A percentile compares a stretch with the other conserved stretches of the same genome.
phyloP scores from a whole-genome alignment of 805 yeast genomes.

The Ogataea nakhonphanomensis region DNA sequence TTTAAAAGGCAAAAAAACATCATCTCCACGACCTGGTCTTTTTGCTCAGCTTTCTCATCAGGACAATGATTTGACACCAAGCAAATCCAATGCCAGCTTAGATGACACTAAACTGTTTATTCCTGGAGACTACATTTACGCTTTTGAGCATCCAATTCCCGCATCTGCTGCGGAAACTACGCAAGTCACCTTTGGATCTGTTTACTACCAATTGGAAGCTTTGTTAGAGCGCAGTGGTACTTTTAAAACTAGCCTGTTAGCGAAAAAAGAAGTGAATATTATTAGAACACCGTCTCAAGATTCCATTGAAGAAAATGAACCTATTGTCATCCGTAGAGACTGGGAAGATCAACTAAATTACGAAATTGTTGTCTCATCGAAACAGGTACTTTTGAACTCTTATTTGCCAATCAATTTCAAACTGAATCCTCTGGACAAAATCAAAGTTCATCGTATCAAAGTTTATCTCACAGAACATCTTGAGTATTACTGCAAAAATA shows the following conservation, averaged over 20 bases:
- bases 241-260: constrained; percentile 72
- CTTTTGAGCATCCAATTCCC: constrained; percentile 85
- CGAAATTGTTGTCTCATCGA: constrained; percentile 88
- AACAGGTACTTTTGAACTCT: constrained; percentile 80
- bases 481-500: constrained; percentile 84
- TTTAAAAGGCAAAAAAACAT: constrained; percentile 24
- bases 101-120: constrained; percentile 44
- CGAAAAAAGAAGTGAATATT: constrained; percentile 58
- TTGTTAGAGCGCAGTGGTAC: constrained; percentile 75
- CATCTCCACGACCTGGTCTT: constrained; percentile 22
- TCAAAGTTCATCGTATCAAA: constrained; percentile 80
- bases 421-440: constrained; percentile 82
- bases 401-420: constrained; percentile 80
- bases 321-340: constrained; percentile 82
- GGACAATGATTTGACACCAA: constrained; percentile 21
- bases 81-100: constrained; percentile 20
- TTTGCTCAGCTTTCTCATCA: constrained; percentile 15
- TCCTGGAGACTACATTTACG: constrained; percentile 90
- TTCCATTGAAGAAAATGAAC: constrained; percentile 86
- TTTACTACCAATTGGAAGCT: constrained; percentile 67
- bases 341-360: constrained; percentile 94
- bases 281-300: constrained; percentile 75
- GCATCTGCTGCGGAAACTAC: constrained; percentile 80
- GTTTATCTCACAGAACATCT: constrained; percentile 83
- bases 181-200: constrained; percentile 76